These are phyloP conservation scores for Aureobasidium mangrovei DNA, from an alignment of 2,329 filamentous ascomycete species.

Conservation along the genomic window DNA sequence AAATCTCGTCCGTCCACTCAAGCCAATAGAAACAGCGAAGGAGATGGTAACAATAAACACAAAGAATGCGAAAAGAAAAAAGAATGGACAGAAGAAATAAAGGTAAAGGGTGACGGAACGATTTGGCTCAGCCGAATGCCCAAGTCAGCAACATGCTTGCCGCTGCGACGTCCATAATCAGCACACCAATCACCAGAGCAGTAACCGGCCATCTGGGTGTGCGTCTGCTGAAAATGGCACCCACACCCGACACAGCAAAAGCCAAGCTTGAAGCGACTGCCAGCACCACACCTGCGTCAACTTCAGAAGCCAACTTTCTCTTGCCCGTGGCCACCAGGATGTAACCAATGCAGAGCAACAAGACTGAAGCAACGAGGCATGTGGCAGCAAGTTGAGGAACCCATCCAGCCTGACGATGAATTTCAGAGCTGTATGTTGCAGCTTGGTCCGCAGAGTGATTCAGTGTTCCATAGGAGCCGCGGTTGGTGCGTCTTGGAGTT, in stretches of 20 bases:
- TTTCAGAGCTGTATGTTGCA: conserved; percentile 8
- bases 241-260: conserved; percentile 54
- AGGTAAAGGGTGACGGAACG: background rate
- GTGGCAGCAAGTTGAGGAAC: conserved; percentile 35
- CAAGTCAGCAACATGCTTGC: conserved; percentile 47
- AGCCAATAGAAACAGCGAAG: background rate
- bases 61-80: background rate
- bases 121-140: conserved; percentile 24
- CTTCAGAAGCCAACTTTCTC: conserved; percentile 59
- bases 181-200: conserved; percentile 36
- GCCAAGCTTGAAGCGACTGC: conserved; percentile 60
- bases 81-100: background rate
- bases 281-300: conserved; percentile 63
- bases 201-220: conserved; percentile 39
- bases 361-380: conserved; percentile 49
- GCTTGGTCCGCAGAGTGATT: background rate
- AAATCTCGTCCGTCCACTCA: too few relatives aligned
- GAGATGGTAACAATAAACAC: background rate
- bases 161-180: conserved; percentile 40
- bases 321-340: conserved; percentile 60
- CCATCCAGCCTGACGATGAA: conserved; percentile 7
- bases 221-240: conserved; percentile 47
- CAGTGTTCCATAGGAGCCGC: conserved; percentile 12
- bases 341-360: conserved; percentile 56
- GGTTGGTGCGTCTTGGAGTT: conserved; percentile 30